Evolutionary conservation across 352 stramenopile genomes (phyloP).

Genomic region (Phytopythium ostracodes): DNA sequence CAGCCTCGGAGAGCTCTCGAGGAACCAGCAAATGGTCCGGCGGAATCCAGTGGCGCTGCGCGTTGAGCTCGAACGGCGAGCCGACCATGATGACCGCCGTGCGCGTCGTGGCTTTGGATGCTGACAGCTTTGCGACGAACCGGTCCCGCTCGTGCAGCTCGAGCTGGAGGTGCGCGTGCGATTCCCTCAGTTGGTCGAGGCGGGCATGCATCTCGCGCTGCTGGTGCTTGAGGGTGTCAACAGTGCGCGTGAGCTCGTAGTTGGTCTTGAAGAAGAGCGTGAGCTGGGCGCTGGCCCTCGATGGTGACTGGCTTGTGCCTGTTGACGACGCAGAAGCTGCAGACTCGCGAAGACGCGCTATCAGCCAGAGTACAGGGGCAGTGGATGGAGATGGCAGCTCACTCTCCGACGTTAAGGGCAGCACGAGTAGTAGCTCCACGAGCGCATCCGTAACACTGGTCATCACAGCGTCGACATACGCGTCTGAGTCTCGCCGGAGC

Average conservation of each 20-base stretch:
- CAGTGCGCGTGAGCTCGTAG: slow-evolving; percentile 51
- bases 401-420: slow-evolving; percentile 20
- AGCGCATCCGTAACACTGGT: slow-evolving; percentile 31
- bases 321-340: neutral
- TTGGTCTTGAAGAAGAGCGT: slow-evolving; percentile 53
- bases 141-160: slow-evolving; percentile 41
- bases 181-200: slow-evolving; percentile 23
- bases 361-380: slow-evolving; percentile 33
- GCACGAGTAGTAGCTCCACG: slow-evolving; percentile 35
- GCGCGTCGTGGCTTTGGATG: slow-evolving; percentile 41
- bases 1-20: slow-evolving; percentile 12
- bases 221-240: slow-evolving; percentile 40
- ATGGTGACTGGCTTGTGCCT: neutral
- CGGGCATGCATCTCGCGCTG: slow-evolving; percentile 37
- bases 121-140: slow-evolving; percentile 53
- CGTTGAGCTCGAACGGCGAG: slow-evolving; percentile 47
- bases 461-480: slow-evolving; percentile 40
- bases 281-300: neutral
- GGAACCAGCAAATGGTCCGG: slow-evolving; percentile 33
- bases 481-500: slow-evolving; percentile 39
- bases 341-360: slow-evolving; percentile 26
- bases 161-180: slow-evolving; percentile 17
- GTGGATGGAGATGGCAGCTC: neutral
- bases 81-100: slow-evolving; percentile 69
- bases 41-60: slow-evolving; percentile 64